These are phyloP conservation scores for Scheffersomyces stipitis DNA, from an alignment of 805 yeast species.

Conservation along the genomic window DNA sequence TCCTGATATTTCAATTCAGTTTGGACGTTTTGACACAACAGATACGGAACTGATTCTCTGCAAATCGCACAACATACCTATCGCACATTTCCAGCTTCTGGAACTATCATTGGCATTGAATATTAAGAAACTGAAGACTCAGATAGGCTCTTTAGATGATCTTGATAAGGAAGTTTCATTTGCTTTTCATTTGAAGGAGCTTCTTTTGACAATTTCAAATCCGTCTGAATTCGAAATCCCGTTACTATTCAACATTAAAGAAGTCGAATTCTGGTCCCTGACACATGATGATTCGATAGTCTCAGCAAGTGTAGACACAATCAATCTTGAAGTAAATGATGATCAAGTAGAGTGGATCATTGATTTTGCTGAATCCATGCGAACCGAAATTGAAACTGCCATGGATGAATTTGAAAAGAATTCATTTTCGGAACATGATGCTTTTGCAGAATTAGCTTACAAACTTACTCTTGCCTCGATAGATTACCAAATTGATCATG, in stretches of 20 bases:
- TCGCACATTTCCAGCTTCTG: conserved; percentile 24
- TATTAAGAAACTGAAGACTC: conserved; percentile 9
- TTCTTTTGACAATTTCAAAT: conserved; percentile 20
- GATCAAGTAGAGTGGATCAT: conserved; percentile 22
- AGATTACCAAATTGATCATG: conserved; percentile 59
- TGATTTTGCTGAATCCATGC: conserved; percentile 13
- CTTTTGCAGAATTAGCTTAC: conserved; percentile 41
- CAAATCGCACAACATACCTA: conserved; percentile 26
- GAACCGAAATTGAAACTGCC: conserved; percentile 13
- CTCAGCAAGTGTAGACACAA: conserved; percentile 18
- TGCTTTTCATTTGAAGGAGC: conserved; percentile 35
- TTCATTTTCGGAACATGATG: conserved; percentile 7
- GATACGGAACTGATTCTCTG: conserved; percentile 22
- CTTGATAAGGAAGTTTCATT: conserved; percentile 11
- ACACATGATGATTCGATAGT: conserved; percentile 12
- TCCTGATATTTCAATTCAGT: conserved; percentile 42
- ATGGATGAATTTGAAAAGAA: conserved; percentile 15
- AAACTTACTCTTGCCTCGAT: conserved; percentile 39
- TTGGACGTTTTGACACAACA: conserved; percentile 31
- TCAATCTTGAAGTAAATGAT: conserved; percentile 18
- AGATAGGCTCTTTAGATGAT: conserved; percentile 3
- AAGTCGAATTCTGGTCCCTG: conserved; percentile 39
- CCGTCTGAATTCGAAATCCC: conserved; percentile 20
- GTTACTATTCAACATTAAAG: conserved; percentile 17
- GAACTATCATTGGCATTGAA: conserved; percentile 39